phyloP scores from a whole-genome alignment of 805 yeast genomes.

The Cyberlindnera misumaiensis region DNA sequence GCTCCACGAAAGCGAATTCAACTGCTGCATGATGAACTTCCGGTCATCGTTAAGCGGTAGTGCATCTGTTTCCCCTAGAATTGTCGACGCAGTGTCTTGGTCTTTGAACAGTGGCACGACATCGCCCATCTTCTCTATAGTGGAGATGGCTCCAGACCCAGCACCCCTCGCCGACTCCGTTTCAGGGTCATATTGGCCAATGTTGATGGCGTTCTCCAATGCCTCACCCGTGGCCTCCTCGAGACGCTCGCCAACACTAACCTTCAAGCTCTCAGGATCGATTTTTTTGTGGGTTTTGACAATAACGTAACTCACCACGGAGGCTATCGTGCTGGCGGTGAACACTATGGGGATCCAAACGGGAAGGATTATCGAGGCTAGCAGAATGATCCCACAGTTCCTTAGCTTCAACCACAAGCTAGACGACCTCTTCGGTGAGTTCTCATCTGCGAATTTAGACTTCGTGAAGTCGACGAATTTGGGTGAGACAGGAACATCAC shows the following conservation, averaged over 20 bases:
- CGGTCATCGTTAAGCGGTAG: slow-evolving; percentile 33
- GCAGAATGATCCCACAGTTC: slow-evolving; percentile 19
- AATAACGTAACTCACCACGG: slow-evolving; percentile 34
- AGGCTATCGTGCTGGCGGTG: slow-evolving; percentile 25
- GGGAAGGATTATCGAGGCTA: slow-evolving; percentile 29
- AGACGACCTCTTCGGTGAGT: slow-evolving; percentile 5
- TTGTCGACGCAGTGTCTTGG: slow-evolving; percentile 9
- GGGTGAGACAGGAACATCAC: slow-evolving; percentile 34
- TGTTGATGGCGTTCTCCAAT: slow-evolving; percentile 20
- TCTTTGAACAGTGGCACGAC: not conserved
- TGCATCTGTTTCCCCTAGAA: slow-evolving; percentile 13
- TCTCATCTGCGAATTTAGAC: slow-evolving; percentile 18
- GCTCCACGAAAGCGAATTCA: slow-evolving; percentile 66
- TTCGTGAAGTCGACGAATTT: slow-evolving; percentile 44
- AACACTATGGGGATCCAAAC: slow-evolving; percentile 45
- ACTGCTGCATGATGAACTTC: slow-evolving; percentile 37
- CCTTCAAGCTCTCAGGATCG: slow-evolving; percentile 8
- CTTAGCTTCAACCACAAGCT: slow-evolving; percentile 16
- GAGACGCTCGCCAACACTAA: slow-evolving; percentile 8
- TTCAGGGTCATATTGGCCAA: slow-evolving; percentile 13
- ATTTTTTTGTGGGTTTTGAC: slow-evolving; percentile 27
- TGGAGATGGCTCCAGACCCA: not conserved
- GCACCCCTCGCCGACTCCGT: slow-evolving; percentile 13
- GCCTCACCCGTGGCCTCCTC: slow-evolving; percentile 22
- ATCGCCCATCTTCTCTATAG: not conserved